These are phyloP conservation scores for Trypanosoma theileri DNA, from an alignment of 208 protist species.

Conservation along the genomic window DNA sequence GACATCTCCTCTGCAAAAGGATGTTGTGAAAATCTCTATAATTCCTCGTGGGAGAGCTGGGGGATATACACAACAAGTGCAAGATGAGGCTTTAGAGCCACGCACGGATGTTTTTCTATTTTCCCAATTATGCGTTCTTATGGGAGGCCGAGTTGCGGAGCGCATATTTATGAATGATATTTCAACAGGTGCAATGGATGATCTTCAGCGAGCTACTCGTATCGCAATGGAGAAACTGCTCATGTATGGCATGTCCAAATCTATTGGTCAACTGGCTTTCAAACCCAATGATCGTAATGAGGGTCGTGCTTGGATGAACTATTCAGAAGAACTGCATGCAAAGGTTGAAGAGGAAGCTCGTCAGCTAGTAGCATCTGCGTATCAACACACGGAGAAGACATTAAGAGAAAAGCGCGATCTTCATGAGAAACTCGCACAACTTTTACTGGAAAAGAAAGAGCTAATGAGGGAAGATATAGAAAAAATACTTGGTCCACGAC, in stretches of 20 bases:
- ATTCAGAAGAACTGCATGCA: slow-evolving; percentile 84
- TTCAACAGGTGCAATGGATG: slow-evolving; percentile 91
- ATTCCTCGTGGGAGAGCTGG: slow-evolving; percentile 88
- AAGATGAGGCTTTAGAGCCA: slow-evolving; percentile 89
- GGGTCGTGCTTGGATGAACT: slow-evolving; percentile 89
- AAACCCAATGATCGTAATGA: slow-evolving; percentile 88
- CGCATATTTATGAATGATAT: slow-evolving; percentile 84
- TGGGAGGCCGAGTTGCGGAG: slow-evolving; percentile 90
- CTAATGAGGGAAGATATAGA: slow-evolving; percentile 78
- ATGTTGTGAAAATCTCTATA: slow-evolving; percentile 93
- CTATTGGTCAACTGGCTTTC: slow-evolving; percentile 83
- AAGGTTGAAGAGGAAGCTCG: slow-evolving; percentile 86
- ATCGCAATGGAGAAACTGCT: slow-evolving; percentile 88
- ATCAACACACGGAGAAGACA: slow-evolving; percentile 65
- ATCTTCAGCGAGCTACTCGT: slow-evolving; percentile 87
- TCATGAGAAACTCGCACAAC: slow-evolving; percentile 66
- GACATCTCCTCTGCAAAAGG: slow-evolving; percentile 83
- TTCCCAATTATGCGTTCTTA: slow-evolving; percentile 87
- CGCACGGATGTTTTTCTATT: slow-evolving; percentile 88
- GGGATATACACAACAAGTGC: slow-evolving; percentile 92
- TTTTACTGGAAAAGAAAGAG: slow-evolving; percentile 89
- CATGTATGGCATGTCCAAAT: slow-evolving; percentile 89
- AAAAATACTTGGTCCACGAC: slow-evolving; percentile 70
- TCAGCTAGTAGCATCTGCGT: slow-evolving; percentile 66
- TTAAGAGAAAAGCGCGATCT: slow-evolving; percentile 69